Percentiles rank a stretch among this genome's conserved stretches.
These are phyloP conservation scores for Bipolaris sorokiniana DNA, from an alignment of 2,329 filamentous ascomycete genomes.

Conservation along the genomic window DNA sequence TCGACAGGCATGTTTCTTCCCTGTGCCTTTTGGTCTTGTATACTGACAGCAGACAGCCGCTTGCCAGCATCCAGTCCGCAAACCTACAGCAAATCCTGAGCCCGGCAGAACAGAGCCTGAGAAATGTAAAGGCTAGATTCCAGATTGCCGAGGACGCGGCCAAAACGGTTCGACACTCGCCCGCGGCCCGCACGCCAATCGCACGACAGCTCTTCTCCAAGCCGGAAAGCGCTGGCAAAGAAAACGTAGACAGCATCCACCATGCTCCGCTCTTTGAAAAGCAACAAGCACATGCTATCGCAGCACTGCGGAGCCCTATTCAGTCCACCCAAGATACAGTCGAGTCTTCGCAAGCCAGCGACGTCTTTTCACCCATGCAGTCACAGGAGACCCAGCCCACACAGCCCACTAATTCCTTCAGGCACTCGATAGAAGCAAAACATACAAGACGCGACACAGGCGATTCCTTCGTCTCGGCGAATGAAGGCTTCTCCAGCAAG, in stretches of 20 bases:
- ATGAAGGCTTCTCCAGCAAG: slow-evolving; percentile 50
- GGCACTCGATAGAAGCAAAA: slow-evolving; percentile 28
- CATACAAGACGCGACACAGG: slow-evolving; percentile 44
- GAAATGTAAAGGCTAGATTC: slow-evolving; percentile 63
- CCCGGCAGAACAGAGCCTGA: slow-evolving; percentile 60
- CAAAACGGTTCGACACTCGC: slow-evolving; percentile 37
- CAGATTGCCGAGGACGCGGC: slow-evolving; percentile 64
- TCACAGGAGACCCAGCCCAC: slow-evolving; percentile 45
- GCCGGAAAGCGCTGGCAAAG: slow-evolving; percentile 36
- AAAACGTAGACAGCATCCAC: slow-evolving; percentile 32
- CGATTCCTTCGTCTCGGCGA: slow-evolving; percentile 58
- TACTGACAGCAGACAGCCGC: slow-evolving; percentile 48
- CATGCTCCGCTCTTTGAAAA: slow-evolving; percentile 49
- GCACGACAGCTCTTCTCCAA: slow-evolving; percentile 39
- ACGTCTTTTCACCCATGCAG: slow-evolving; percentile 41
- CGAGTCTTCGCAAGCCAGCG: slow-evolving; percentile 33
- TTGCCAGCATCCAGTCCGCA: slow-evolving; percentile 57
- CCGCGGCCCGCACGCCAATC: slow-evolving; percentile 34
- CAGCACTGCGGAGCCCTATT: slow-evolving; percentile 42
- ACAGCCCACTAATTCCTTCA: slow-evolving; percentile 38
- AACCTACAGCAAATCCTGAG: slow-evolving; percentile 56
- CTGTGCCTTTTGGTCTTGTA: slow-evolving; percentile 49
- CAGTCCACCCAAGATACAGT: slow-evolving; percentile 41
- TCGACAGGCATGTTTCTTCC: slow-evolving; percentile 67
- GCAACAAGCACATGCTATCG: slow-evolving; percentile 32